These are phyloP conservation scores for Steccherinum ochraceum DNA, from an alignment of 768 basidiomycete species.

Conservation along the genomic window DNA sequence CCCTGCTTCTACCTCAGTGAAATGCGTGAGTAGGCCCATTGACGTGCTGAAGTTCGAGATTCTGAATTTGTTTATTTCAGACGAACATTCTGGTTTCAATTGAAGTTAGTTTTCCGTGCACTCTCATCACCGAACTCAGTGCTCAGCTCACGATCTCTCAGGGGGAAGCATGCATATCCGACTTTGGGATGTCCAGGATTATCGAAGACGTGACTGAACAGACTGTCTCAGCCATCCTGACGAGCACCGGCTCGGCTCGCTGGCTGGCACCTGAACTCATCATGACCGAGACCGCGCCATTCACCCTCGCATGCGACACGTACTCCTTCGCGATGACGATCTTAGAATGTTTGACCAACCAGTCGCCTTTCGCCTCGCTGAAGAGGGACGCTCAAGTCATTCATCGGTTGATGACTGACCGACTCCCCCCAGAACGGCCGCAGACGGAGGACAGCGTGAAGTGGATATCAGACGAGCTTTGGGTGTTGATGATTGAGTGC, in stretches of 20 bases:
- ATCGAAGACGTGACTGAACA: slow-evolving; percentile 52
- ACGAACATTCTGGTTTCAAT: slow-evolving; percentile 52
- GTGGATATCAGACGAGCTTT: slow-evolving; percentile 43
- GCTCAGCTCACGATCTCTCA: slow-evolving; percentile 14
- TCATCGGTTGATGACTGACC: slow-evolving; percentile 32
- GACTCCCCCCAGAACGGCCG: slow-evolving; percentile 39
- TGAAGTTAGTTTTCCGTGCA: slow-evolving; percentile 26
- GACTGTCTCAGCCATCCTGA: slow-evolving; percentile 39
- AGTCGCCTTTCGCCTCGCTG: slow-evolving; percentile 44
- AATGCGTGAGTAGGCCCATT: slow-evolving; percentile 42
- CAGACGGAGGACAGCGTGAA: slow-evolving; percentile 21
- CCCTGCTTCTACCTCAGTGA: slow-evolving; percentile 31
- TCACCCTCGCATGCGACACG: slow-evolving; percentile 43
- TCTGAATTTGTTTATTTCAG: slow-evolving; percentile 23
- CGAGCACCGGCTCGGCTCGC: slow-evolving; percentile 39
- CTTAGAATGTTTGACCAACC: slow-evolving; percentile 49
- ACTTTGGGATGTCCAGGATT: slow-evolving; percentile 60
- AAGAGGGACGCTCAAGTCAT: slow-evolving; percentile 47
- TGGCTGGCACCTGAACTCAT: slow-evolving; percentile 62
- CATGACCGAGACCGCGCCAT: slow-evolving; percentile 29
- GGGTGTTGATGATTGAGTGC: slow-evolving; percentile 40
- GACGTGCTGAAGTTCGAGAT: neutral
- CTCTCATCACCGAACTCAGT: neutral
- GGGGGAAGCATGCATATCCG: slow-evolving; percentile 52
- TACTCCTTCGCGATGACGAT: slow-evolving; percentile 59